Evolutionary conservation across 2,329 filamentous ascomycete genomes (phyloP).

Genomic region (Elsinoe arachidis): DNA sequence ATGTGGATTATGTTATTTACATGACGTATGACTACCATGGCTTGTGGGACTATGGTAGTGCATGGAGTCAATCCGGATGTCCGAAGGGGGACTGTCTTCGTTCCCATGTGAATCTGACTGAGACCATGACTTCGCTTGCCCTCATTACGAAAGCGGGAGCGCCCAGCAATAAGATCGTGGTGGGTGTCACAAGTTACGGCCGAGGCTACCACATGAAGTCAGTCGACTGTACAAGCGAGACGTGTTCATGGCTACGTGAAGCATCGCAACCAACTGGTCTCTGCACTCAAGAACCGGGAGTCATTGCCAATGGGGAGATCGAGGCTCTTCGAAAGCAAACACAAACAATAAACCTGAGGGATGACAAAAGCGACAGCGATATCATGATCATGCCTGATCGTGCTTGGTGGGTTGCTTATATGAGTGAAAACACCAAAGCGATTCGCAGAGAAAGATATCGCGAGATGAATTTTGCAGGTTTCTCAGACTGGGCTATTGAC

Average conservation of each 20-base stretch:
- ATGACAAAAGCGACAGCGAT: constrained; percentile 13
- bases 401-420: constrained; percentile 20
- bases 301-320: constrained; percentile 29
- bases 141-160: constrained; percentile 19
- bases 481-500: constrained; percentile 32
- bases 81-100: constrained; percentile 22
- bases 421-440: constrained; percentile 21
- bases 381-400: constrained; percentile 14
- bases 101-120: constrained; percentile 23
- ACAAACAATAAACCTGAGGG: constrained; percentile 10
- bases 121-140: constrained; percentile 18
- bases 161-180: constrained; percentile 24
- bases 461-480: constrained; percentile 26
- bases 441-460: constrained; percentile 19
- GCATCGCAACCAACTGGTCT: background rate
- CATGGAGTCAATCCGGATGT: constrained; percentile 25
- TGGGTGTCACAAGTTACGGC: constrained; percentile 29
- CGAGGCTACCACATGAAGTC: constrained; percentile 33
- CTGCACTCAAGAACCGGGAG: constrained; percentile 28
- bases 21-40: constrained; percentile 32
- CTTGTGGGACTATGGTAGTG: constrained; percentile 30
- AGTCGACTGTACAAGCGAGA: constrained; percentile 19
- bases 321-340: constrained; percentile 21
- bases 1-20: constrained; percentile 24
- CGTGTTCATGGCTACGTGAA: constrained; percentile 20